Conservation (phyloP, 208 protist genomes). For the Acanthamoeba lenticulata region DNA sequence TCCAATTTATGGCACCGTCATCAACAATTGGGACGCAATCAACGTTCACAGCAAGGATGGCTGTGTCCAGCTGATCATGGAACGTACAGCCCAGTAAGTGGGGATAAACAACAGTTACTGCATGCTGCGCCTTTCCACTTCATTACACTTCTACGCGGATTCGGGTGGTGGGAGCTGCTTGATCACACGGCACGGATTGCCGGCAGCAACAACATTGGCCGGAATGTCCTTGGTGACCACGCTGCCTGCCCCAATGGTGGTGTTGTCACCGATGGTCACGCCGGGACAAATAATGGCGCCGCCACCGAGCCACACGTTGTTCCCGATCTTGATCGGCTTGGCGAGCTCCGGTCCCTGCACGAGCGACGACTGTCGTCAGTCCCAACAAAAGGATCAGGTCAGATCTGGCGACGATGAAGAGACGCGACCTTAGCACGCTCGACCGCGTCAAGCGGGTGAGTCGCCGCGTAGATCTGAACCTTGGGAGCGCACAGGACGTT, state of each 20-base stretch:
- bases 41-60: neutral
- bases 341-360: slow-evolving; percentile 72
- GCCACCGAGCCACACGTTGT: slow-evolving; percentile 87
- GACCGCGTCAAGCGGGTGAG: slow-evolving; percentile 86
- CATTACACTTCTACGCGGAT: neutral
- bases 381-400: neutral
- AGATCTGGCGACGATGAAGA: neutral
- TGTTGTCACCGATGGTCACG: slow-evolving; percentile 88
- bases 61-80: neutral
- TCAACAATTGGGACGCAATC: neutral
- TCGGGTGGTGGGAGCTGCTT: slow-evolving; percentile 31
- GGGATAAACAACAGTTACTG: no score
- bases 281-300: slow-evolving; percentile 84
- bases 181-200: slow-evolving; percentile 88
- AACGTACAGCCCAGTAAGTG: neutral
- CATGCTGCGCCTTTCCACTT: no score
- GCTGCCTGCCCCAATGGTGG: slow-evolving; percentile 86
- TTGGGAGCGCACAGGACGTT: slow-evolving; percentile 84
- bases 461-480: slow-evolving; percentile 87
- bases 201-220: slow-evolving; percentile 86
- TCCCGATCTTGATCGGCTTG: slow-evolving; percentile 82
- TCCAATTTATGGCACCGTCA: neutral
- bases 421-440: slow-evolving; percentile 17
- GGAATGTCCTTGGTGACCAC: slow-evolving; percentile 91
- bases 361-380: neutral